Percentiles rank a stretch among this genome's conserved stretches.
Conservation (phyloP, 306 rosid species). For the Cucumis cinereus region DNA sequence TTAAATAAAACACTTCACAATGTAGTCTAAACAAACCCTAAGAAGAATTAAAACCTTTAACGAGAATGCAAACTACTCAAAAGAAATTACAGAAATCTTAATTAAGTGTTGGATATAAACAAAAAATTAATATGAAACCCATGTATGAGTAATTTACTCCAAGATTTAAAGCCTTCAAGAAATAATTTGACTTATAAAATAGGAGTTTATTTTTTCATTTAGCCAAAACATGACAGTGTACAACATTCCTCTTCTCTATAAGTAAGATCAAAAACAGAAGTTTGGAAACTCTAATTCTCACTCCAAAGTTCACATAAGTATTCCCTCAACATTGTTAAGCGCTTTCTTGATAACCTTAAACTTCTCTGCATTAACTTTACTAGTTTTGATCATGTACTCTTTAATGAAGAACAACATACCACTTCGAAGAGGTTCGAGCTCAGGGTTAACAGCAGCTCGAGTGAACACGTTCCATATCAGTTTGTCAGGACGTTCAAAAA, state of each 20-base stretch:
- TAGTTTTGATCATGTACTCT: slow-evolving; percentile 49
- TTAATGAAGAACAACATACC: slow-evolving; percentile 58
- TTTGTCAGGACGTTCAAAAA: slow-evolving; percentile 48
- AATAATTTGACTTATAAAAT: background rate
- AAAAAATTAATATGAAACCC: too few relatives aligned
- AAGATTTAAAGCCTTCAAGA: background rate
- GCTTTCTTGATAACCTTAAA: slow-evolving; percentile 66
- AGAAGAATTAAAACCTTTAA: too few relatives aligned
- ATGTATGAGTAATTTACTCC: too few relatives aligned
- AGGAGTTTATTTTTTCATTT: background rate
- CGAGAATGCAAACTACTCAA: too few relatives aligned
- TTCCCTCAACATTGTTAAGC: slow-evolving; percentile 60
- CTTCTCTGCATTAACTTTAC: slow-evolving; percentile 28
- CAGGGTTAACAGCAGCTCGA: slow-evolving; percentile 57
- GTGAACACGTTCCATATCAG: slow-evolving; percentile 69
- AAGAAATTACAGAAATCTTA: too few relatives aligned
- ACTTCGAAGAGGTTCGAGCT: slow-evolving; percentile 57
- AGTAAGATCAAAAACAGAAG: background rate
- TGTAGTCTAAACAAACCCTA: too few relatives aligned
- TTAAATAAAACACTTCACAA: too few relatives aligned
- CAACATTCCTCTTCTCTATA: background rate
- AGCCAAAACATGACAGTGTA: background rate
- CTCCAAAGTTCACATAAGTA: slow-evolving; percentile 37
- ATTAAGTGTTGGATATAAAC: too few relatives aligned
- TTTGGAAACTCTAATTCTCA: background rate